phyloP scores from a whole-genome alignment of 306 rosid species.

The Oemleria cerasiformis region DNA sequence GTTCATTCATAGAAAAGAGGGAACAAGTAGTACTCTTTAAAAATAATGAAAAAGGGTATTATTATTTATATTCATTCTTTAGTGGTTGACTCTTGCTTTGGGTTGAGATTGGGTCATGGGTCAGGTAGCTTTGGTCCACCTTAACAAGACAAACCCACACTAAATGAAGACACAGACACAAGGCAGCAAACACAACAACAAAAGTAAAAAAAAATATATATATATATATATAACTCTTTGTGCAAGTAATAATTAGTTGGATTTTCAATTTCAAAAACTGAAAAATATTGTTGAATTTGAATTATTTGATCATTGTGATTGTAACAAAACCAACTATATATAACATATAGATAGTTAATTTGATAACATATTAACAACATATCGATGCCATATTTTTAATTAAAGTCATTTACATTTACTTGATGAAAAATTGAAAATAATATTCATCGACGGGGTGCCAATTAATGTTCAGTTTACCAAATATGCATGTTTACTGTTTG shows the following conservation, averaged over 20 bases:
- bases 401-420: no score
- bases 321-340: no score
- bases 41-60: conserved; percentile 14
- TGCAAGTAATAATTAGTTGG: no score
- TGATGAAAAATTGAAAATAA: no score
- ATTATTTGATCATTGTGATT: no score
- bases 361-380: no score
- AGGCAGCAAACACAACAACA: conserved; percentile 25
- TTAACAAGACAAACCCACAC: conserved; percentile 50
- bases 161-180: conserved; percentile 32
- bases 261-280: no score
- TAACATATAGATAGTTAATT: no score
- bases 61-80: conserved; percentile 38
- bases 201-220: not conserved
- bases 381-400: no score
- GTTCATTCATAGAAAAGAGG: conserved; percentile 15
- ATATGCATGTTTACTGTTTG: conserved; percentile 14
- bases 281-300: no score
- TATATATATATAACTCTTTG: no score
- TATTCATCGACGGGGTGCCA: no score
- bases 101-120: conserved; percentile 43
- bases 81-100: conserved; percentile 66
- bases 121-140: conserved; percentile 57
- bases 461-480: conserved; percentile 18
- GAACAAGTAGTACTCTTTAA: conserved; percentile 5